phyloP scores from a whole-genome alignment of 176 grass and related monocot genomes.

The Coix lacrymajobi region DNA sequence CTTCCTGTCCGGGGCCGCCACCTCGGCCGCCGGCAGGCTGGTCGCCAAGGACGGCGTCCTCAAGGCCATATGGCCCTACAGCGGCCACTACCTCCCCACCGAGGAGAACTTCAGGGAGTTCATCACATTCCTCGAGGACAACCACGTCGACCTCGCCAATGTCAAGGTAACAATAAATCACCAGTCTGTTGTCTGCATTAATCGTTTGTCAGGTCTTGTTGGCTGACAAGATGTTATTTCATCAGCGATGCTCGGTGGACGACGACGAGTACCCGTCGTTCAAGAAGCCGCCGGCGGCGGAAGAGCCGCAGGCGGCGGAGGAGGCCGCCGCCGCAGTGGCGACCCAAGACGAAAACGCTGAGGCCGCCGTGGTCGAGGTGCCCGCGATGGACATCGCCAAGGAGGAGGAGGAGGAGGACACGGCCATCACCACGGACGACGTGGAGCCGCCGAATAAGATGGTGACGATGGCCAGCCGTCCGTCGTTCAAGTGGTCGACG shows the following conservation, averaged over 20 bases:
- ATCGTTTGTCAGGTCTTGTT: no score
- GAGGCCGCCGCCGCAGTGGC: background rate
- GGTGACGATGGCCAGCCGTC: constrained; percentile 4
- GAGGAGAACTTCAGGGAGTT: constrained; percentile 95
- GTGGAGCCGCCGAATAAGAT: background rate
- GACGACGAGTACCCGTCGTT: constrained; percentile 62
- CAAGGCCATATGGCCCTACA: constrained; percentile 98
- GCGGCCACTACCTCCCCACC: constrained; percentile 91
- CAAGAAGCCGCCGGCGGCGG: constrained; percentile 13
- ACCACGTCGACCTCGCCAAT: constrained; percentile 74
- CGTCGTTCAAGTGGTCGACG: constrained; percentile 73
- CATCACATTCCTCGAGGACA: constrained; percentile 79
- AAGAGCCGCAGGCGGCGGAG: background rate
- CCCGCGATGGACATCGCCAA: constrained; percentile 30
- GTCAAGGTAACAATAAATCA: no score
- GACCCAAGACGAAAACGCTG: background rate
- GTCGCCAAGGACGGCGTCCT: constrained; percentile 72
- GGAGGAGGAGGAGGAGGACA: background rate
- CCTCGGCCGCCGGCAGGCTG: constrained; percentile 80
- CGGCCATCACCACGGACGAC: background rate
- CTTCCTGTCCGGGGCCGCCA: constrained; percentile 82
- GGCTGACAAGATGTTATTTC: constrained; percentile 10
- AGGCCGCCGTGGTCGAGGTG: background rate
- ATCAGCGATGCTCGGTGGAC: constrained; percentile 70
- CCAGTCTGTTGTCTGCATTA: no score